These are phyloP conservation scores for Wickerhamiella slavikovae DNA, from an alignment of 805 yeast species.

Conservation along the genomic window DNA sequence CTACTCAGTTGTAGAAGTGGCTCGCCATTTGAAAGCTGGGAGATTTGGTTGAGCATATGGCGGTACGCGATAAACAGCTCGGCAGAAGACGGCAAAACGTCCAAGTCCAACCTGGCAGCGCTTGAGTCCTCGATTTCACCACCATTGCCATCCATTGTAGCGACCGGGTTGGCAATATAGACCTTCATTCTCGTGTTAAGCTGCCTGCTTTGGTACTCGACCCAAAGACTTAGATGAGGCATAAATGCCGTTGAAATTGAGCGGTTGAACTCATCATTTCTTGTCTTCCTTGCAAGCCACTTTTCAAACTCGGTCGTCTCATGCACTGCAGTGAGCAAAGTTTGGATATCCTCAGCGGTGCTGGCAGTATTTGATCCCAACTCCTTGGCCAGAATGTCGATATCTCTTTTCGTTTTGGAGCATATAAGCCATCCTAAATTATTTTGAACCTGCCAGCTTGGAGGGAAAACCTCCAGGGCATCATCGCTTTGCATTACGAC, in stretches of 20 bases:
- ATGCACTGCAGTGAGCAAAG: constrained; percentile 46
- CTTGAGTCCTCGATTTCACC: constrained; percentile 22
- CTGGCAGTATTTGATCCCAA: background rate
- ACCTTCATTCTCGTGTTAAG: constrained; percentile 30
- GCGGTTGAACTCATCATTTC: constrained; percentile 19
- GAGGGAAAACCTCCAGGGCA: constrained; percentile 38
- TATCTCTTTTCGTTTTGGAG: constrained; percentile 44
- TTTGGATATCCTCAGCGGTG: constrained; percentile 31
- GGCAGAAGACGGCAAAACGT: constrained; percentile 67
- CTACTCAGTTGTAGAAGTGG: constrained; percentile 27
- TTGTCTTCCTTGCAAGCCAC: constrained; percentile 24
- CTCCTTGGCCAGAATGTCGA: constrained; percentile 15
- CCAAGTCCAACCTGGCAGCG: constrained; percentile 5
- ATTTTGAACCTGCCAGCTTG: constrained; percentile 47
- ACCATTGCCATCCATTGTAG: constrained; percentile 14
- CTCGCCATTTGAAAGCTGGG: constrained; percentile 30
- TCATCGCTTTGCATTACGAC: constrained; percentile 36
- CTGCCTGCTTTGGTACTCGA: constrained; percentile 54
- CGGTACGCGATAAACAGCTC: constrained; percentile 69
- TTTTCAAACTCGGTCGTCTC: constrained; percentile 72
- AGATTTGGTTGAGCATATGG: constrained; percentile 46
- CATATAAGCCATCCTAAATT: constrained; percentile 45
- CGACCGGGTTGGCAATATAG: constrained; percentile 22
- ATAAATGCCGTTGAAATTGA: constrained; percentile 52
- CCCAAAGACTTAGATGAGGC: constrained; percentile 73